A percentile compares a stretch with the other conserved stretches of the same genome.
Evolutionary conservation across 805 yeast genomes (phyloP).

Genomic region (Candida coquimbonensis): DNA sequence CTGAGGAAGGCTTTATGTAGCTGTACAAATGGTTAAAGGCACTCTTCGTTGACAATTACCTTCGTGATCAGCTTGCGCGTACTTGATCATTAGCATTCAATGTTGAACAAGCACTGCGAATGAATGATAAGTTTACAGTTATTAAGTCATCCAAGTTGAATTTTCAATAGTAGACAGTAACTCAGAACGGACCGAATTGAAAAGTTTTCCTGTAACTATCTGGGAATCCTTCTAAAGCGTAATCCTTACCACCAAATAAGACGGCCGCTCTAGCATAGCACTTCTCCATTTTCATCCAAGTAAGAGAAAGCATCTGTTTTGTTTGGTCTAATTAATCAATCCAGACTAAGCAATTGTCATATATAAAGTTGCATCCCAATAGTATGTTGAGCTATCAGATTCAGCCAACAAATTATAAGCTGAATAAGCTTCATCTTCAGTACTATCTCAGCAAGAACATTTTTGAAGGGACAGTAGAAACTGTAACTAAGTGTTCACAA

Average conservation of each 20-base stretch:
- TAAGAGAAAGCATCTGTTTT: conserved; percentile 21
- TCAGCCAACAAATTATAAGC: conserved; percentile 12
- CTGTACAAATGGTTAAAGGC: too few species aligned
- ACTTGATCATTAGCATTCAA: conserved; percentile 13
- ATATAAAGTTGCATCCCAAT: conserved; percentile 14
- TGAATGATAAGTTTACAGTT: too few species aligned
- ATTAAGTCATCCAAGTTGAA: conserved; percentile 14
- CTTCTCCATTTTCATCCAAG: conserved; percentile 16
- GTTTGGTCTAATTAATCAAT: conserved; percentile 21
- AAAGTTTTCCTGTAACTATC: conserved; percentile 21
- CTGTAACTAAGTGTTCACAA: conserved; percentile 10
- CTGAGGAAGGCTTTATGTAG: too few species aligned
- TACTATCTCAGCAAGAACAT: conserved; percentile 18
- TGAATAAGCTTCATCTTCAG: conserved; percentile 15
- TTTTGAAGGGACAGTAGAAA: conserved; percentile 12
- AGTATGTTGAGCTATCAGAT: conserved; percentile 14
- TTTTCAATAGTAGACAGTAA: conserved; percentile 9
- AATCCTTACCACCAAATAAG: conserved; percentile 22
- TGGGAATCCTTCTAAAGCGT: conserved; percentile 15
- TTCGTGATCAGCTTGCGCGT: too few species aligned
- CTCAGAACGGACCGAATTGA: conserved; percentile 20
- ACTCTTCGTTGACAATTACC: too few species aligned
- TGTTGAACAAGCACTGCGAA: too few species aligned
- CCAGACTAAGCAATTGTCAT: conserved; percentile 21
- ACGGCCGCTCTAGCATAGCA: conserved; percentile 18